Percentiles rank a stretch among this genome's conserved stretches.
Conservation (phyloP, 176 grass and related monocot genomes). For the Eleusine coracana region DNA sequence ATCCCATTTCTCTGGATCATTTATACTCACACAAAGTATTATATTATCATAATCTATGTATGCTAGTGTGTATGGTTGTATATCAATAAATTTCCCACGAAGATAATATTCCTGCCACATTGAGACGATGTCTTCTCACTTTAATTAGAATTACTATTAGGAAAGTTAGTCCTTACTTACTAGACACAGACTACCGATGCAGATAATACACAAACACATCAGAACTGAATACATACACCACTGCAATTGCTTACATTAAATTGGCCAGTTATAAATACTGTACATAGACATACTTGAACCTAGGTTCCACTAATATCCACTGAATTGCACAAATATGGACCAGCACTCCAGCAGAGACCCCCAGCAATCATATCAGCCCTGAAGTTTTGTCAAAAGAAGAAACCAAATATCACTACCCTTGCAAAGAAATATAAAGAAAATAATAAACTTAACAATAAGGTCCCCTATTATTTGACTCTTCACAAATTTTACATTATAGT, state of each 20-base stretch:
- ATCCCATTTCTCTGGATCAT: neutral
- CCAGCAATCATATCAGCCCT: conserved; percentile 25
- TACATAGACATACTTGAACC: conserved; percentile 29
- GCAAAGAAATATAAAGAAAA: conserved; percentile 26
- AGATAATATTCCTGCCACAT: neutral
- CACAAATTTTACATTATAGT: neutral
- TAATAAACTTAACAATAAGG: conserved; percentile 26
- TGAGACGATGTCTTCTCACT: neutral
- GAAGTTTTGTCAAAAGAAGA: conserved; percentile 37
- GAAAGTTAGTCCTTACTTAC: conserved; percentile 12
- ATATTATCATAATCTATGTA: conserved; percentile 7
- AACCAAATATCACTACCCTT: conserved; percentile 35
- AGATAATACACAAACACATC: conserved; percentile 2
- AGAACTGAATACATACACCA: conserved; percentile 30
- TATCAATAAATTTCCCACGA: conserved; percentile 14
- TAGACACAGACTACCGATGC: neutral
- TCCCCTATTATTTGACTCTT: conserved; percentile 10
- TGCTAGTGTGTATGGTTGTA: neutral
- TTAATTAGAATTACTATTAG: conserved; percentile 1
- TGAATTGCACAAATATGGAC: conserved; percentile 6
- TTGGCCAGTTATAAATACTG: conserved; percentile 37
- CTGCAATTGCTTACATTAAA: conserved; percentile 39
- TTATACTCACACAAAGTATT: neutral
- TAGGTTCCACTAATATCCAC: conserved; percentile 20
- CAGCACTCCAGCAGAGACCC: neutral